Base-by-base conservation (phyloP, 495 filamentous ascomycete genomes). In the Evernia prunastri region DNA sequence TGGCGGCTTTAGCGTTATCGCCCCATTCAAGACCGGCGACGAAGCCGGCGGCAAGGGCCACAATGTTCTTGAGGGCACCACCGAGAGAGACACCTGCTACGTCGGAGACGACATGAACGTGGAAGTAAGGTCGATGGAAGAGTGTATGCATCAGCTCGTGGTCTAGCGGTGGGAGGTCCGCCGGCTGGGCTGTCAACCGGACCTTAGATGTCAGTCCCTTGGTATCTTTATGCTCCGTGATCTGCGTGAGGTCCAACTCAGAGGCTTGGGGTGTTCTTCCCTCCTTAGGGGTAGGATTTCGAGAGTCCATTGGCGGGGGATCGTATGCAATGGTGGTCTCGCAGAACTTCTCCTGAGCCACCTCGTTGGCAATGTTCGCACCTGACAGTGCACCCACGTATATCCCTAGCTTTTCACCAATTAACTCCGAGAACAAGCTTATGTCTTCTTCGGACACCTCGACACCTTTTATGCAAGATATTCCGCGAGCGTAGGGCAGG, bases 381-480 rank as follows among this genome's bases (percentile, higher is more conserved):
- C 95, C 95, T 51, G 90, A 95, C 17, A 99, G 83, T 3, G 95
- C 92, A 72, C 95, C 95, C 71, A 92, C 96, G 81, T 99, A 99
- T 72, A 99, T 99, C 60, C 87, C 89, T 11, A 99, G 82, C 53
- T 85, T 86, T 69, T 86, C 83, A 63, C 92, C 91, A 71, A 99
- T 97, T 69, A 86, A 90, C 73, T 99, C 95, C n/a, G 87, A 92
- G 81, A 97, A 95, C 27, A 99, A 84, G 64, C 82, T 82, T 64
- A 97, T 82, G 36, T 91, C 89, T 39, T 89, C 83, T 61, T 88
- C 85, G 15, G 87, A 85, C 51, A 99, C 95, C 63, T 94, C 87
- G 56, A 99, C 91, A 66, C 95, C 95, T 81, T 99, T 99, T 75
- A 97, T 97, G 75, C 95, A 99, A 66, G 91, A 96, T 66, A 99